Evolutionary conservation across 2,329 filamentous ascomycete genomes (phyloP).

Genomic region (Ophidiomyces ophidiicola): DNA sequence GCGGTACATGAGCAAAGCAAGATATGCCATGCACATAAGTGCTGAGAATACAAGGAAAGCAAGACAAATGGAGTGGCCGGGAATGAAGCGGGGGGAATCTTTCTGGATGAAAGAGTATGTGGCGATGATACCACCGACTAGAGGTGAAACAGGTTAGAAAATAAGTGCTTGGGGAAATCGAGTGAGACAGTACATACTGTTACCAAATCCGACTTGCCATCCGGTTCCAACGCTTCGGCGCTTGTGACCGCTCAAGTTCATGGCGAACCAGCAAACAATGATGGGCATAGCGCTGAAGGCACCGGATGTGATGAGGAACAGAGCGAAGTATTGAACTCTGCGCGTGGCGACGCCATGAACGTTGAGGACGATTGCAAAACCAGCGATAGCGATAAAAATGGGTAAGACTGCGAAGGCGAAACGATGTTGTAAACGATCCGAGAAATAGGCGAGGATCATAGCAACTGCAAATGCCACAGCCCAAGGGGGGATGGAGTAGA

Average conservation of each 20-base stretch:
- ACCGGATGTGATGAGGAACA: conserved; percentile 72
- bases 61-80: conserved; percentile 66
- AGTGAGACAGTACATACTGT: conserved; percentile 30
- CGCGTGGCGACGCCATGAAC: conserved; percentile 51
- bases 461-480: conserved; percentile 65
- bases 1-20: conserved; percentile 26
- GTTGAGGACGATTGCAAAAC: conserved; percentile 61
- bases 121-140: conserved; percentile 62
- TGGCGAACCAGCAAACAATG: conserved; percentile 70
- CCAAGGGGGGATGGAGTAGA: conserved; percentile 47
- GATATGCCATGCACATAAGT: conserved; percentile 35
- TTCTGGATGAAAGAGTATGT: conserved; percentile 55
- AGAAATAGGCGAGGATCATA: conserved; percentile 59
- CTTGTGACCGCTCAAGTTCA: conserved; percentile 64
- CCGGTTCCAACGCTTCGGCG: conserved; percentile 58
- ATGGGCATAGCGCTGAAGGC: conserved; percentile 83
- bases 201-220: conserved; percentile 69
- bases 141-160: neutral
- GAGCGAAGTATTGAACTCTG: conserved; percentile 58
- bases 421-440: conserved; percentile 60
- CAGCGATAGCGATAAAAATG: conserved; percentile 56
- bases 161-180: neutral
- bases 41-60: conserved; percentile 59
- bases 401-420: conserved; percentile 60
- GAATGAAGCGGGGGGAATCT: conserved; percentile 57